phyloP scores from a whole-genome alignment of 306 rosid species.

The Quercus parvula region DNA sequence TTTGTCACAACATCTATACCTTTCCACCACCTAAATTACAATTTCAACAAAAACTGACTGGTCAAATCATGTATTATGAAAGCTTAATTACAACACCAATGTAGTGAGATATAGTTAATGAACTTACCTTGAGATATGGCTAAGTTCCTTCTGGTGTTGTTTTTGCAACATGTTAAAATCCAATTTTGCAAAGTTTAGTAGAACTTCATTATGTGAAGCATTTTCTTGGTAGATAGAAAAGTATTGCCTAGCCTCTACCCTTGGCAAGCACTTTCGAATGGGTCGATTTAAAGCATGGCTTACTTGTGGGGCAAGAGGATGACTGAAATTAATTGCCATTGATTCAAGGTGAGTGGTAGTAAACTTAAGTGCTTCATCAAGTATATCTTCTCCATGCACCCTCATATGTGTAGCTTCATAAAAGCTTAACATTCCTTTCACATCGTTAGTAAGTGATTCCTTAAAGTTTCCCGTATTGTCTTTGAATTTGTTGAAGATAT shows the following conservation, averaged over 20 bases:
- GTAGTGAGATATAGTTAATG: neutral
- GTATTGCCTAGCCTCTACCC: constrained; percentile 19
- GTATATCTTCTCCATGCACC: constrained; percentile 5
- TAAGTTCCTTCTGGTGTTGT: too few relatives aligned
- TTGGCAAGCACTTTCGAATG: constrained; percentile 15
- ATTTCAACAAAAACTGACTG: neutral
- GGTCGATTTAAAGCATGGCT: neutral
- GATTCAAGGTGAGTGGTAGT: constrained; percentile 28
- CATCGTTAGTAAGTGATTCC: neutral
- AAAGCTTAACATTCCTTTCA: constrained; percentile 14
- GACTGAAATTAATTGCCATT: neutral
- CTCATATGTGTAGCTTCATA: constrained; percentile 25
- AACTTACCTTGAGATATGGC: constrained; percentile 26
- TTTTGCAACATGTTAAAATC: too few relatives aligned
- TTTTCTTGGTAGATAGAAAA: too few relatives aligned
- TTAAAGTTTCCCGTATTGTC: constrained; percentile 6
- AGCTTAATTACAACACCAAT: too few relatives aligned
- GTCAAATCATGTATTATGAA: too few relatives aligned
- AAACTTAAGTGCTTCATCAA: constrained; percentile 23
- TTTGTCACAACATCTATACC: constrained; percentile 10
- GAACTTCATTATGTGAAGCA: too few relatives aligned
- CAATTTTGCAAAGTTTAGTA: too few relatives aligned
- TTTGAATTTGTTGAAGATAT: constrained; percentile 10
- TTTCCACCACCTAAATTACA: constrained; percentile 19
- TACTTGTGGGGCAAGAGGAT: constrained; percentile 8